Base-by-base conservation (phyloP, 2,329 filamentous ascomycete genomes). In the Zopfia rhizophila region DNA sequence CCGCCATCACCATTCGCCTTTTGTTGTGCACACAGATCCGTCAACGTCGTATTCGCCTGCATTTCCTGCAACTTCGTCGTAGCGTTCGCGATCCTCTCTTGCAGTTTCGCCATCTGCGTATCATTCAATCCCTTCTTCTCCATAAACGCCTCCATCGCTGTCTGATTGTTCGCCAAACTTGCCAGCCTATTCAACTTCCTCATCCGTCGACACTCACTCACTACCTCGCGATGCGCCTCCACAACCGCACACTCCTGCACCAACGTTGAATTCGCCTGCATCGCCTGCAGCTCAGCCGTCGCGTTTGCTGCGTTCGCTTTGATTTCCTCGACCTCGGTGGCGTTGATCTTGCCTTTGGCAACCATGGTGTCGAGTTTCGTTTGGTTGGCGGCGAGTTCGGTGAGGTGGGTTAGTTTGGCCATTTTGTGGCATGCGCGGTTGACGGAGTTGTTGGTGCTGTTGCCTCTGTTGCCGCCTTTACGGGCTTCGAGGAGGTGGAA, bases 31-130 rank as follows among this genome's bases (percentile, higher is more conserved):
- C 65, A 68, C 12, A 61, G 50, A 17, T 51, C 50, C 4, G 54
- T 58, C 6, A 69, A 54, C 1, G 65, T 67, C n/a, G 58, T 60
- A 41, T 69, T 69, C 4, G 45, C 36, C 38, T 57, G 38, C 53
- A 69, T 32, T 12, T 49, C 41, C 38, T 56, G 24, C 21, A 69
- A 42, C 50, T 61, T 62, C 2, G 52, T 50, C 10, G 53, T 48
- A 3, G 64, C 63, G 13, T 61, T 50, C 23, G 29, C 38, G 19
- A 61, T 52, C 38, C 54, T 53, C 6, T 56, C 55, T 51, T 63
- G 48, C 33, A 69, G 32, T 13, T 56, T 59, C 22, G 49, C 48
- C 6, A 61, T 40, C 14, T 57, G 44, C 2, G 57, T 61, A 3
- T 45, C 49, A 25, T 63, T 67, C 18, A 67, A 36, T 7, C 49